Conservation (phyloP, 164 flowering plant genomes). For the Macadamia tetraphylla region DNA sequence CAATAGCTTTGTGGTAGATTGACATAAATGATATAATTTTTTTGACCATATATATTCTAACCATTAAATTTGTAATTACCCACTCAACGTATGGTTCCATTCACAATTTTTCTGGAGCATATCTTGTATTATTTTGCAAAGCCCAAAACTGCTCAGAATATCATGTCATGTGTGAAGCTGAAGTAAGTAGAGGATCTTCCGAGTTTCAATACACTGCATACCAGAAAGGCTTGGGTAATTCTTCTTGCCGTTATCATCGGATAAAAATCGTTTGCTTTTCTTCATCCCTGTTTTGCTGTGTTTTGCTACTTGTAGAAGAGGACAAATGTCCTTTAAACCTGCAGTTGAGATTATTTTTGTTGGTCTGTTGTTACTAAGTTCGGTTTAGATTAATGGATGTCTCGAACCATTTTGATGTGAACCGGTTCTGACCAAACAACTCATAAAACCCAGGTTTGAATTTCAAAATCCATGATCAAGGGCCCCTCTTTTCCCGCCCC, state of each 20-base stretch:
- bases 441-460: too few species aligned
- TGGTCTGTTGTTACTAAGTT: too few species aligned
- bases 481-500: too few species aligned
- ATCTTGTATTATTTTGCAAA: background rate
- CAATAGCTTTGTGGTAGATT: background rate
- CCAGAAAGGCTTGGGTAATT: background rate
- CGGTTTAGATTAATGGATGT: too few species aligned
- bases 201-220: background rate
- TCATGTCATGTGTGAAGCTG: constrained; percentile 3
- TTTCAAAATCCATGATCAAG: too few species aligned
- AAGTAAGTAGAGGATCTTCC: constrained; percentile 4
- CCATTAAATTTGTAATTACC: background rate
- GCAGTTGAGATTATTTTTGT: too few species aligned
- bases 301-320: too few species aligned
- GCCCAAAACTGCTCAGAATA: background rate
- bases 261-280: too few species aligned
- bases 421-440: too few species aligned
- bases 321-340: too few species aligned
- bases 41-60: background rate
- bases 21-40: background rate
- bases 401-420: too few species aligned
- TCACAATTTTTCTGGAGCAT: background rate
- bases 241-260: background rate
- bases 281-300: too few species aligned
- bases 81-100: background rate